Evolutionary conservation across 495 filamentous ascomycete species (phyloP).

Genomic region (Penicillium paradoxum): DNA sequence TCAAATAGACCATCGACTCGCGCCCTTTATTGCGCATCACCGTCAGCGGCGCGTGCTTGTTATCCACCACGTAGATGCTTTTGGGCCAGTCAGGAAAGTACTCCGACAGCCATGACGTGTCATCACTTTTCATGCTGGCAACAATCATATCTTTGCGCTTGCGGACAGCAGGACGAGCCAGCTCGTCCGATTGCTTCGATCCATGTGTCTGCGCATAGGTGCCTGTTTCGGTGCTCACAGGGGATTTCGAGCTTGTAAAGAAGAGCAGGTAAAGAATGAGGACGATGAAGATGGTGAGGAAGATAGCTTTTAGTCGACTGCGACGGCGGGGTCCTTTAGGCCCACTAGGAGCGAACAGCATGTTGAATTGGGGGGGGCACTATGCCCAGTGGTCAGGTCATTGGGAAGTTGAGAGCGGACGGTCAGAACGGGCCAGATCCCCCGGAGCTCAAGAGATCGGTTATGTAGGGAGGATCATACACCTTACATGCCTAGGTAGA

Average conservation of each 20-base stretch:
- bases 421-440: not conserved
- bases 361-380: slow-evolving; percentile 16
- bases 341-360: slow-evolving; percentile 39
- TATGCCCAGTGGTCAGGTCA: slow-evolving; percentile 10
- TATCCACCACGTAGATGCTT: slow-evolving; percentile 51
- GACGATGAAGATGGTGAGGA: slow-evolving; percentile 40
- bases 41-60: slow-evolving; percentile 41
- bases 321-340: slow-evolving; percentile 38
- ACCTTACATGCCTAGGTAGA: not conserved
- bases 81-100: slow-evolving; percentile 45
- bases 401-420: slow-evolving; percentile 1
- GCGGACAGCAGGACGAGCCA: slow-evolving; percentile 22
- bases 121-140: slow-evolving; percentile 48
- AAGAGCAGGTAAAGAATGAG: slow-evolving; percentile 39
- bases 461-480: not conserved
- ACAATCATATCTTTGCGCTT: slow-evolving; percentile 49
- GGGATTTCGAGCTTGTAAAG: slow-evolving; percentile 20
- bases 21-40: slow-evolving; percentile 51
- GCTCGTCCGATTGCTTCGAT: slow-evolving; percentile 20
- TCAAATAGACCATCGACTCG: slow-evolving; percentile 56
- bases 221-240: slow-evolving; percentile 14
- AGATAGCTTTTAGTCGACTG: slow-evolving; percentile 38
- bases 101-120: slow-evolving; percentile 52
- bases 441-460: too few relatives aligned
- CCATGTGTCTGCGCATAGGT: slow-evolving; percentile 21